Evolutionary conservation across 108 stramenopile species (phyloP).

Genomic region (Thalassiosira profunda): DNA sequence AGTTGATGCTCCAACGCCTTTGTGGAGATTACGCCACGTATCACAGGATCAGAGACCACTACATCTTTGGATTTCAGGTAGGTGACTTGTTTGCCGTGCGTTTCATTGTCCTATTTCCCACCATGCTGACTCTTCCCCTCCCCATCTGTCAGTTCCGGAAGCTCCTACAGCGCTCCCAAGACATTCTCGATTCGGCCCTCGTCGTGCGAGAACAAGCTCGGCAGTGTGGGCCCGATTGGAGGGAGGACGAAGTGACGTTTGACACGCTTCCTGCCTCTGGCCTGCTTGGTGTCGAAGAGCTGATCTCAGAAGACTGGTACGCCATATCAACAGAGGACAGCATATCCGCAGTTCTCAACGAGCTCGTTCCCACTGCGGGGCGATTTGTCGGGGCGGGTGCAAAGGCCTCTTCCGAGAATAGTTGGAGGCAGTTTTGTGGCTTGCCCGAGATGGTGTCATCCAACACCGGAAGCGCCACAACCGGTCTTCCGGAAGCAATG

Average conservation of each 20-base stretch:
- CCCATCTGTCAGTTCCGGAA: constrained; percentile 50
- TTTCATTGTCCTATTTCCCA: not conserved
- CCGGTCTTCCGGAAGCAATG: not conserved
- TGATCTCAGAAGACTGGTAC: constrained; percentile 72
- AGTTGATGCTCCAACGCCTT: constrained; percentile 60
- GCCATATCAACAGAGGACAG: constrained; percentile 20
- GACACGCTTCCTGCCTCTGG: constrained; percentile 43
- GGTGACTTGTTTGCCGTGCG: not conserved
- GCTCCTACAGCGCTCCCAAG: constrained; percentile 41
- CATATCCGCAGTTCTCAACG: constrained; percentile 59
- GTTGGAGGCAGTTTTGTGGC: constrained; percentile 82
- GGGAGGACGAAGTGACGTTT: constrained; percentile 43
- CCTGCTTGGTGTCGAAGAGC: constrained; percentile 72
- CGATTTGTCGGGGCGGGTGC: constrained; percentile 3
- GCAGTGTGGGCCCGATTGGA: constrained; percentile 63
- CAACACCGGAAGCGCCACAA: not conserved
- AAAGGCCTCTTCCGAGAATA: constrained; percentile 49
- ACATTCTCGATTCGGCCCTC: constrained; percentile 49
- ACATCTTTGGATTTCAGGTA: constrained; percentile 66
- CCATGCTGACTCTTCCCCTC: not conserved
- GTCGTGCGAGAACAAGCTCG: constrained; percentile 61
- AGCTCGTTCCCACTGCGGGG: constrained; percentile 47
- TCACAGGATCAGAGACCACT: constrained; percentile 76
- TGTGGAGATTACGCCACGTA: constrained; percentile 69
- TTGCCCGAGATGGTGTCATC: constrained; percentile 46